A percentile compares a stretch with the other conserved stretches of the same genome.
Conservation (phyloP, 169 alveolate species). For the Plasmodium inui region DNA sequence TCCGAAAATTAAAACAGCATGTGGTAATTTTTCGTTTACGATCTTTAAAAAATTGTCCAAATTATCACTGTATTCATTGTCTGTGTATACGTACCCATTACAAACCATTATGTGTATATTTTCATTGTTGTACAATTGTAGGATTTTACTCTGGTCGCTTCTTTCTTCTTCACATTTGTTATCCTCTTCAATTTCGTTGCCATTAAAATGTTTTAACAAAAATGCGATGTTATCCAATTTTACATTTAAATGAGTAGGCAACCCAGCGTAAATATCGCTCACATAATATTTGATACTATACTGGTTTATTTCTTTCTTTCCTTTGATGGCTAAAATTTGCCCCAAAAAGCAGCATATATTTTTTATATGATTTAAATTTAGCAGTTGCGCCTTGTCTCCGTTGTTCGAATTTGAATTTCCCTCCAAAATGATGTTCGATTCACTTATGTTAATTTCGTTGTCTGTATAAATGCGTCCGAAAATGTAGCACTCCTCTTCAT, state of each 20-base stretch:
- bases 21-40: constrained; percentile 73
- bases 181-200: constrained; percentile 71
- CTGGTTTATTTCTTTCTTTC: constrained; percentile 74
- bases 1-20: constrained; percentile 74
- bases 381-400: constrained; percentile 74
- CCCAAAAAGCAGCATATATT: constrained; percentile 69
- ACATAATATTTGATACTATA: constrained; percentile 71
- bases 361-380: constrained; percentile 58
- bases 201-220: constrained; percentile 69
- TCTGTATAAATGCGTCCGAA: constrained; percentile 74
- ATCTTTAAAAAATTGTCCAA: constrained; percentile 60
- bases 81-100: constrained; percentile 69
- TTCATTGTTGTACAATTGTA: constrained; percentile 69
- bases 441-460: constrained; percentile 69
- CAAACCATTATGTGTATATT: constrained; percentile 69
- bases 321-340: constrained; percentile 74
- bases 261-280: constrained; percentile 64
- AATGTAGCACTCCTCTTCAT: constrained; percentile 60
- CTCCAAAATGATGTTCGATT: constrained; percentile 70
- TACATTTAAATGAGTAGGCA: constrained; percentile 65
- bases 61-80: constrained; percentile 64
- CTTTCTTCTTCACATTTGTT: constrained; percentile 10
- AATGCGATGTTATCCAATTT: constrained; percentile 29
- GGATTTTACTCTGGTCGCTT: constrained; percentile 11
- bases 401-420: constrained; percentile 48